Conservation (phyloP, 306 rosid genomes). For the Canavalia gladiata region DNA sequence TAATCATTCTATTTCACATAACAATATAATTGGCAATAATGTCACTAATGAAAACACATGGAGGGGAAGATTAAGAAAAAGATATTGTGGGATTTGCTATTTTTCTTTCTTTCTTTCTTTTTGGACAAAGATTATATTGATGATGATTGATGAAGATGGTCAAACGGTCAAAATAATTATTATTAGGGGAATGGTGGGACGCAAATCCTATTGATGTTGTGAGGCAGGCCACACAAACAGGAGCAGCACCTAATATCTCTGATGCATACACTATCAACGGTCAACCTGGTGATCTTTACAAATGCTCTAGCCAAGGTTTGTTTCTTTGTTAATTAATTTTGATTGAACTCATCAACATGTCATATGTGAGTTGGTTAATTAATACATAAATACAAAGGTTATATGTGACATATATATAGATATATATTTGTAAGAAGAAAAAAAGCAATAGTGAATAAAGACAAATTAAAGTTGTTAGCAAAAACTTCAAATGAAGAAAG, state of each 20-base stretch:
- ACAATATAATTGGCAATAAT: background rate
- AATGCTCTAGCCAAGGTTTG: conserved; percentile 80
- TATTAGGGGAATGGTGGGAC: conserved; percentile 96
- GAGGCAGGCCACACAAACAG: conserved; percentile 75
- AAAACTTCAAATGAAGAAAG: no score
- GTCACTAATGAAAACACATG: conserved; percentile 5
- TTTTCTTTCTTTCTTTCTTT: background rate
- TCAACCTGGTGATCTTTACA: conserved; percentile 97
- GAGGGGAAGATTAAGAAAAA: conserved; percentile 5
- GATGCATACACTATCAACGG: conserved; percentile 94
- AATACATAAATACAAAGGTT: background rate
- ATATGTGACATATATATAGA: background rate
- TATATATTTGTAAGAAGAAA: no score
- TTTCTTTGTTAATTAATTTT: background rate
- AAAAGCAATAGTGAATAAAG: no score
- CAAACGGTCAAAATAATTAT: conserved; percentile 6
- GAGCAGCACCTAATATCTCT: conserved; percentile 78
- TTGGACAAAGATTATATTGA: conserved; percentile 16
- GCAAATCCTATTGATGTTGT: conserved; percentile 83
- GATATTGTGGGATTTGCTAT: background rate
- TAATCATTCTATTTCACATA: conserved; percentile 29
- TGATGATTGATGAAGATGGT: background rate
- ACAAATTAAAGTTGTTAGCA: no score
- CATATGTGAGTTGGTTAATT: background rate
- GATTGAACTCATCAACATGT: background rate